A percentile compares a stretch with the other conserved stretches of the same genome.
These are phyloP conservation scores for Colletotrichum kahawae DNA, from an alignment of 2,329 filamentous ascomycete species.

Conservation along the genomic window DNA sequence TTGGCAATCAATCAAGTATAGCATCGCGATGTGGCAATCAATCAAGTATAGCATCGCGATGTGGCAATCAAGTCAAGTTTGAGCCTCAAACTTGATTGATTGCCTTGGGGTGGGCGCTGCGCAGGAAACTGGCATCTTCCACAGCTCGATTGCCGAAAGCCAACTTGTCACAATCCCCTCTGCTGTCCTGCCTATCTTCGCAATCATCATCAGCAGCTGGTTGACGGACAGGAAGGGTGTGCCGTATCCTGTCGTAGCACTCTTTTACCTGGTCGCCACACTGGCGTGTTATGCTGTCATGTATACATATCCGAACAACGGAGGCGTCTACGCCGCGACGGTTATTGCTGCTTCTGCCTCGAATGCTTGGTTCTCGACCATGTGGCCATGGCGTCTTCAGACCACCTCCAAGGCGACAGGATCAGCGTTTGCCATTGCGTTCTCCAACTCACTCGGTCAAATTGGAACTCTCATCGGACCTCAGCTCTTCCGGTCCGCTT, in stretches of 20 bases:
- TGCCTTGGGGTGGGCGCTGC: too few relatives aligned
- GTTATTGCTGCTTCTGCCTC: conserved; percentile 47
- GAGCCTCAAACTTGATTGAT: too few relatives aligned
- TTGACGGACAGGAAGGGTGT: background rate
- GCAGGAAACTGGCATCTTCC: background rate
- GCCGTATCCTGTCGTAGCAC: background rate
- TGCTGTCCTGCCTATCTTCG: background rate
- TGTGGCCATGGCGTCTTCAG: conserved; percentile 58
- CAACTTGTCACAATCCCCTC: background rate
- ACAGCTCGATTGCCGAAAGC: background rate
- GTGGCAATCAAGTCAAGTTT: too few relatives aligned
- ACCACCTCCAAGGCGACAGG: conserved; percentile 50
- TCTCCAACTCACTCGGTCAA: conserved; percentile 54
- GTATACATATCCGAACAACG: conserved; percentile 47
- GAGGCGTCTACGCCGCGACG: conserved; percentile 51
- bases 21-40: too few relatives aligned
- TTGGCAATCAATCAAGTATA: too few relatives aligned
- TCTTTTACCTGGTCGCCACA: background rate
- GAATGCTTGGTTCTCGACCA: conserved; percentile 49
- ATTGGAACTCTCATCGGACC: conserved; percentile 52
- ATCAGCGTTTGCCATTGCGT: conserved; percentile 54
- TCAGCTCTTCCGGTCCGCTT: conserved; percentile 30
- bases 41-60: too few relatives aligned
- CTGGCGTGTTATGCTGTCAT: conserved; percentile 42
- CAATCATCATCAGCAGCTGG: background rate